phyloP scores from a whole-genome alignment of 1,284 basidiomycete species.

The Ceratobasidium sp. region DNA sequence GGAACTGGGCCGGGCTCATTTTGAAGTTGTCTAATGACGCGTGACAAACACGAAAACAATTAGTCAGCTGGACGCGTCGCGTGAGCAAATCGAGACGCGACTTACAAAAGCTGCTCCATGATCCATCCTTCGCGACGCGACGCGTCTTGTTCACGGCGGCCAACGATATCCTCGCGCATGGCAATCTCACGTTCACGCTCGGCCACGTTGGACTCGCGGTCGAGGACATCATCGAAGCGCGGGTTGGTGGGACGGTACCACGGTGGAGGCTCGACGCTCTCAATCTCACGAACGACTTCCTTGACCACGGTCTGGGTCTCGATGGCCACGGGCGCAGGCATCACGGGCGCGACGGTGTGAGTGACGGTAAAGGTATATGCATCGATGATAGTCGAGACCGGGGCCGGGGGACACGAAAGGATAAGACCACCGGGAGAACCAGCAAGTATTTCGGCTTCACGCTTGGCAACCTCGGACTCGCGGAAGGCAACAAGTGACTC shows the following conservation, averaged over 20 bases:
- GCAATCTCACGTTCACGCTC: conserved; percentile 86
- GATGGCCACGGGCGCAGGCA: conserved; percentile 59
- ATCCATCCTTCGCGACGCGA: conserved; percentile 87
- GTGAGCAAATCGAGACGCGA: conserved; percentile 48
- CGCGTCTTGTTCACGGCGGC: conserved; percentile 85
- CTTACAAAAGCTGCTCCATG: conserved; percentile 89
- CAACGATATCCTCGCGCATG: conserved; percentile 83
- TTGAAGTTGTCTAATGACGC: conserved; percentile 71
- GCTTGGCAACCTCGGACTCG: conserved; percentile 85
- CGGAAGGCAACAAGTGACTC: conserved; percentile 81
- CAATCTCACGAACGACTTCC: conserved; percentile 76
- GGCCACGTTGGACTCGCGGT: conserved; percentile 83
- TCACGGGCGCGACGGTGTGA: conserved; percentile 58
- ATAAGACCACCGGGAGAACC: conserved; percentile 84
- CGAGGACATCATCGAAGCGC: conserved; percentile 82
- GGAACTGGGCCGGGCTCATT: conserved; percentile 66
- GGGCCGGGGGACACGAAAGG: conserved; percentile 62
- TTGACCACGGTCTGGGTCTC: conserved; percentile 74
- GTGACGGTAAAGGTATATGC: conserved; percentile 64
- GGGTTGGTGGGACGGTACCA: conserved; percentile 67
- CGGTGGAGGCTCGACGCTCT: conserved; percentile 70
- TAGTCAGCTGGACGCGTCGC: conserved; percentile 28
- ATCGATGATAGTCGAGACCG: conserved; percentile 55
- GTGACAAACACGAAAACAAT: conserved; percentile 38
- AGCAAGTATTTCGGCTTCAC: conserved; percentile 83